phyloP scores from a whole-genome alignment of 2,329 filamentous ascomycete species.

The Alternaria sp. region DNA sequence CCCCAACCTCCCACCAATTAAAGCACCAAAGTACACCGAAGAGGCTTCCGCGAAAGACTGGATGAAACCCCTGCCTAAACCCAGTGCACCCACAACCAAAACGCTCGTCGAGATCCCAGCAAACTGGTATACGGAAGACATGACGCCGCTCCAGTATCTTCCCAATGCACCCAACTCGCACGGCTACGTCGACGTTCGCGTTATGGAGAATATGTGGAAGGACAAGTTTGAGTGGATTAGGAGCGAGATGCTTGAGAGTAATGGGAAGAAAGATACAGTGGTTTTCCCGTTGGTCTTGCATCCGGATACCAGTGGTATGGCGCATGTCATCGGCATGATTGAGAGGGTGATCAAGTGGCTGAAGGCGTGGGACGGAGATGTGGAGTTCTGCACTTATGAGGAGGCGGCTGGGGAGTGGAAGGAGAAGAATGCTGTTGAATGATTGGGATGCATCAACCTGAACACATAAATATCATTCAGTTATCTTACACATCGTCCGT shows the following conservation, averaged over 20 bases:
- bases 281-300: slow-evolving; percentile 63
- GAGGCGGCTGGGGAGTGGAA: slow-evolving; percentile 53
- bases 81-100: slow-evolving; percentile 25
- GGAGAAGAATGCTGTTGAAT: slow-evolving; percentile 20
- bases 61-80: slow-evolving; percentile 53
- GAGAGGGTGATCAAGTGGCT: slow-evolving; percentile 61
- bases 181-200: slow-evolving; percentile 64
- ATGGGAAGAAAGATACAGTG: slow-evolving; percentile 43
- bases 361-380: slow-evolving; percentile 52
- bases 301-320: slow-evolving; percentile 66
- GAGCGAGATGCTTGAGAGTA: slow-evolving; percentile 45
- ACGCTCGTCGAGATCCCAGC: slow-evolving; percentile 57
- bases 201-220: slow-evolving; percentile 67
- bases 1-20: slow-evolving; percentile 51
- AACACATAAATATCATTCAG: no score
- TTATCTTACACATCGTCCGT: no score
- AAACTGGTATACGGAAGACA: slow-evolving; percentile 61
- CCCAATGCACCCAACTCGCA: slow-evolving; percentile 59
- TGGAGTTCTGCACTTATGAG: slow-evolving; percentile 56
- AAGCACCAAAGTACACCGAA: slow-evolving; percentile 50
- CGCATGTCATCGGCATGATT: slow-evolving; percentile 66
- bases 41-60: slow-evolving; percentile 49
- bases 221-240: slow-evolving; percentile 65
- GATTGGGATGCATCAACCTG: background rate
- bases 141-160: slow-evolving; percentile 57